Evolutionary conservation across 192 early-diverging fungal species (phyloP).

Genomic region (Coemansia sp.): DNA sequence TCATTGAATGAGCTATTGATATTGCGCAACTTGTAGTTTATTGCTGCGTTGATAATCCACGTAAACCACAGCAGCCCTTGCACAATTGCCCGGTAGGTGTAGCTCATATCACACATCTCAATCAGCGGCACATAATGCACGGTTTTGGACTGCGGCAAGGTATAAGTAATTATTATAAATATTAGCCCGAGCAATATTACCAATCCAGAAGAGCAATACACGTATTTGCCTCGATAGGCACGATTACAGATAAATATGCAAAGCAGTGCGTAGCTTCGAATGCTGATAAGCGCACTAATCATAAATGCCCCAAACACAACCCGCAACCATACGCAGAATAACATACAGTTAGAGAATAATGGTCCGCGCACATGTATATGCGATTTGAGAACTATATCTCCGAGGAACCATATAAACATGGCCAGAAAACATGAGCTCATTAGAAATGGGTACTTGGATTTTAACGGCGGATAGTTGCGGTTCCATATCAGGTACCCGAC

Average conservation of each 20-base stretch:
- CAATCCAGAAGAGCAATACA: constrained; percentile 19
- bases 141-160: constrained; percentile 23
- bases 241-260: constrained; percentile 48
- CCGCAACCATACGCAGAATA: constrained; percentile 51
- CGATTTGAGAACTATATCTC: constrained; percentile 51
- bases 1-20: constrained; percentile 56
- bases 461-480: constrained; percentile 53
- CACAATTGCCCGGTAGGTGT: constrained; percentile 37
- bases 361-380: constrained; percentile 38
- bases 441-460: constrained; percentile 52
- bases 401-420: constrained; percentile 50
- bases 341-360: constrained; percentile 34
- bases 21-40: constrained; percentile 47
- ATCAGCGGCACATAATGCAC: constrained; percentile 33
- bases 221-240: constrained; percentile 31
- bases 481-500: constrained; percentile 40
- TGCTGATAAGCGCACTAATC: constrained; percentile 39
- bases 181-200: constrained; percentile 15
- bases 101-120: constrained; percentile 50
- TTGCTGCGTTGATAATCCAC: constrained; percentile 36
- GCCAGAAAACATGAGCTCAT: constrained; percentile 38
- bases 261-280: constrained; percentile 47
- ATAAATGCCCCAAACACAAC: constrained; percentile 33
- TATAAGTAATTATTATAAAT: constrained; percentile 35
- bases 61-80: constrained; percentile 45